A percentile compares a stretch with the other conserved stretches of the same genome.
Evolutionary conservation across 345 rosid species (phyloP).

Genomic region (Aquilaria sinensis): DNA sequence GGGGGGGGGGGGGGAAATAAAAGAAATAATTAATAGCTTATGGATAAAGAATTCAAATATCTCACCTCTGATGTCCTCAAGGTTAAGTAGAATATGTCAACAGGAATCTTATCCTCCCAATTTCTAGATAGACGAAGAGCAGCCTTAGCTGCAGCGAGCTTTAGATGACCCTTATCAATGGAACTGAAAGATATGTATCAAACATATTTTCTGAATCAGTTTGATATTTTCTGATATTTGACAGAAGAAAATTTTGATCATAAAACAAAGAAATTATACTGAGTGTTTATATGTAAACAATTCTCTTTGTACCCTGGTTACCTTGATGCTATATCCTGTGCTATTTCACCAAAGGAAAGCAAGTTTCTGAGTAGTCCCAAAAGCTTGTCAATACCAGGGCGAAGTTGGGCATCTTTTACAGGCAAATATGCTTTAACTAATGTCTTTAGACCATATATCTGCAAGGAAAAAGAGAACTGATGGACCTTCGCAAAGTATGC

Average conservation of each 20-base stretch:
- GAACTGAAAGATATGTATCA: slow-evolving; percentile 38
- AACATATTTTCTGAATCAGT: too few relatives aligned
- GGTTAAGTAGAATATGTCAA: slow-evolving; percentile 73
- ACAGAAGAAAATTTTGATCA: neutral
- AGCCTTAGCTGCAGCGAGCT: slow-evolving; percentile 93
- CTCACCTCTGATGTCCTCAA: slow-evolving; percentile 68
- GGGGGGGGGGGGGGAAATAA: neutral
- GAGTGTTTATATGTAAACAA: neutral
- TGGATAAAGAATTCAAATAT: slow-evolving; percentile 8
- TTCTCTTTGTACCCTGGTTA: slow-evolving; percentile 15
- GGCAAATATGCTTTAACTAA: slow-evolving; percentile 95
- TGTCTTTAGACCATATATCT: slow-evolving; percentile 92
- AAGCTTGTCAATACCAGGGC: slow-evolving; percentile 68
- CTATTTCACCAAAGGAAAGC: slow-evolving; percentile 71
- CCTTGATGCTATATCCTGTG: slow-evolving; percentile 80
- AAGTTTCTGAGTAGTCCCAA: slow-evolving; percentile 56
- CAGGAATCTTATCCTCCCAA: slow-evolving; percentile 89
- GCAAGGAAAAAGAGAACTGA: slow-evolving; percentile 11
- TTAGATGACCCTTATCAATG: slow-evolving; percentile 86
- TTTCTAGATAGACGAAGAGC: slow-evolving; percentile 80
- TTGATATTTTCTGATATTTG: neutral
- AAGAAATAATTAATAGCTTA: slow-evolving; percentile 12
- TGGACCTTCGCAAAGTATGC: neutral
- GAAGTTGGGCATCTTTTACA: slow-evolving; percentile 90
- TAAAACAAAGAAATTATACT: slow-evolving; percentile 6